Percentiles rank a stretch among this genome's conserved stretches.
phyloP scores from a whole-genome alignment of 345 rosid species.

The Clarkia xantiana region DNA sequence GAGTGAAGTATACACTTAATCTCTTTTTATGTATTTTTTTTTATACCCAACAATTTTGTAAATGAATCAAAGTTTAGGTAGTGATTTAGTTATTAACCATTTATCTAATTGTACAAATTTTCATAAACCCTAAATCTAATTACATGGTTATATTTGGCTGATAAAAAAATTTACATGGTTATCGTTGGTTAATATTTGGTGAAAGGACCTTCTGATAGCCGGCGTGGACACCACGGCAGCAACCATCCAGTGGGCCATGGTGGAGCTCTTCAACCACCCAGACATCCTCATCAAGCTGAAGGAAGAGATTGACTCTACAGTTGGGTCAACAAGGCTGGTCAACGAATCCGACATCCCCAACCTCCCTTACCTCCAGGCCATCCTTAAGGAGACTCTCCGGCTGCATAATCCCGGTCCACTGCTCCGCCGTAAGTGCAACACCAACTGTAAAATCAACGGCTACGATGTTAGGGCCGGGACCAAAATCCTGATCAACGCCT shows the following conservation, averaged over 20 bases:
- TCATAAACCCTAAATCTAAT: too few relatives aligned
- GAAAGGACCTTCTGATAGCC: conserved; percentile 21
- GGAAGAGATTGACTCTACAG: conserved; percentile 17
- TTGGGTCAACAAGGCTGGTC: conserved; percentile 15
- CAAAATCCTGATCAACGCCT: conserved; percentile 14
- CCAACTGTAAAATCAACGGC: conserved; percentile 12
- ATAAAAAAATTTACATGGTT: background rate
- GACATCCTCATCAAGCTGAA: conserved; percentile 13
- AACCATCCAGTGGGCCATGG: conserved; percentile 24
- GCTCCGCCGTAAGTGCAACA: conserved; percentile 20
- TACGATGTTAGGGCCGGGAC: conserved; percentile 16
- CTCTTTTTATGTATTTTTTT: too few relatives aligned
- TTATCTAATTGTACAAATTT: too few relatives aligned
- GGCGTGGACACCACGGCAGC: conserved; percentile 23
- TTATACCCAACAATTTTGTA: too few relatives aligned
- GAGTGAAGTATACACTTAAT: too few relatives aligned
- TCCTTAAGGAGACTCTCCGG: conserved; percentile 30
- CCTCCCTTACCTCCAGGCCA: conserved; percentile 25
- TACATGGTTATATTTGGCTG: background rate
- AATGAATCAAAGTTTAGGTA: too few relatives aligned
- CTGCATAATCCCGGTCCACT: conserved; percentile 25
- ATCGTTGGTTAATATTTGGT: background rate
- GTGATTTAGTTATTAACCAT: too few relatives aligned
- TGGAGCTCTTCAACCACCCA: conserved; percentile 23
- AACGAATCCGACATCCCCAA: conserved; percentile 26